These are phyloP conservation scores for Irpex lacteus DNA, from an alignment of 1,284 basidiomycete species.

Conservation along the genomic window DNA sequence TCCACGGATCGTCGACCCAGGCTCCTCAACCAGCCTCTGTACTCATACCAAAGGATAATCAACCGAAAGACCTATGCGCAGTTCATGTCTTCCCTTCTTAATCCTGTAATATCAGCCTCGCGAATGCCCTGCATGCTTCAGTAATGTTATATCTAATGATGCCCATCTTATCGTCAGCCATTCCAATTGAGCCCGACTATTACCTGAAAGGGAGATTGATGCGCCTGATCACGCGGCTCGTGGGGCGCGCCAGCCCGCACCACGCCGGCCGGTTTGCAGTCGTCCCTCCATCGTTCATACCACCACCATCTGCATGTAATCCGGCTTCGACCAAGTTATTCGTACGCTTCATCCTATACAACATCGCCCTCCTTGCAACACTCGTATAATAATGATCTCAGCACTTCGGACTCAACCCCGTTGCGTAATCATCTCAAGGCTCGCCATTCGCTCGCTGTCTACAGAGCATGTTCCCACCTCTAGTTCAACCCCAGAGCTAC, in stretches of 20 bases:
- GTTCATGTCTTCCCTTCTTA: no score
- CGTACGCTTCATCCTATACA: slow-evolving; percentile 4
- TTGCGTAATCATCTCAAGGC: slow-evolving; percentile 19
- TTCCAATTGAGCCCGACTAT: not conserved
- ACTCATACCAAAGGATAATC: no score
- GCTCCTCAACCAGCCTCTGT: no score
- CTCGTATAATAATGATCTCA: slow-evolving; percentile 21
- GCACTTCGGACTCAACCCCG: slow-evolving; percentile 14
- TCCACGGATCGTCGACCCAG: no score
- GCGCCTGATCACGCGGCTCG: not conserved
- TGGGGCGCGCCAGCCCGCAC: not conserved
- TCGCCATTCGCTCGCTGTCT: slow-evolving; percentile 42
- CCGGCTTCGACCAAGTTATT: not conserved
- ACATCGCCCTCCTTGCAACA: not conserved
- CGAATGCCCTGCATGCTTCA: no score
- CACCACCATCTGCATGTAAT: not conserved
- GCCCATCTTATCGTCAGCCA: no score
- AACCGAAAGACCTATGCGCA: no score
- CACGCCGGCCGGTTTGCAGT: not conserved
- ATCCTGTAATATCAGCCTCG: no score
- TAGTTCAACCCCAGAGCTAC: slow-evolving; percentile 30
- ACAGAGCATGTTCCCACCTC: slow-evolving; percentile 43
- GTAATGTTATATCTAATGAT: no score
- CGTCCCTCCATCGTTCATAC: not conserved
- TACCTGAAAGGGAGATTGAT: not conserved